Evolutionary conservation across 371 early-diverging fungal genomes (phyloP).

Genomic region (Syncephalastrum racemosum): DNA sequence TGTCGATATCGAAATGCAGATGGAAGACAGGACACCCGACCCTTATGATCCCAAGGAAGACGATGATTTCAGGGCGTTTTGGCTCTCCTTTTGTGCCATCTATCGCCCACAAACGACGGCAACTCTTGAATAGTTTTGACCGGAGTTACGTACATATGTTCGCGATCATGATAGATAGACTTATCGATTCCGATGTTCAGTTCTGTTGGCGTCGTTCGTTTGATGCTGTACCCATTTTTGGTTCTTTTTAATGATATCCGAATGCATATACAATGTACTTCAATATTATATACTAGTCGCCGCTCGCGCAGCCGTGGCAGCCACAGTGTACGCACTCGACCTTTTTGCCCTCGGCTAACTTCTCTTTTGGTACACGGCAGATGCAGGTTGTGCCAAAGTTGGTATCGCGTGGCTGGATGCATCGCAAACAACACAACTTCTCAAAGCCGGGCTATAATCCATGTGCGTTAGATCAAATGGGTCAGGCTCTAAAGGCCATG

Average conservation of each 20-base stretch:
- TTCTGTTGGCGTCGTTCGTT: neutral
- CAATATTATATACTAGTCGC: constrained; percentile 30
- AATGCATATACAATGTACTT: no score
- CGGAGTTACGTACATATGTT: no score
- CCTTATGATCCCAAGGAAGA: constrained; percentile 4
- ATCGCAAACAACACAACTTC: constrained; percentile 96
- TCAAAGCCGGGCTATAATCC: constrained; percentile 88
- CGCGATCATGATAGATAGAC: constrained; percentile 1
- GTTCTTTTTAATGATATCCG: no score
- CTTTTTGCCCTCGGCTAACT: constrained; percentile 84
- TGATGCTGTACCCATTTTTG: no score
- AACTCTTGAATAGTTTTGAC: no score
- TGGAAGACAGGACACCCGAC: constrained; percentile 8
- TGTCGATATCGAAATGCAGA: constrained; percentile 24
- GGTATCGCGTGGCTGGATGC: constrained; percentile 96
- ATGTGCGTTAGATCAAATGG: neutral
- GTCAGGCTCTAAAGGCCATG: neutral
- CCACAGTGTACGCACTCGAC: constrained; percentile 97
- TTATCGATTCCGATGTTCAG: neutral
- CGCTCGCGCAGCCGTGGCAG: constrained; percentile 75
- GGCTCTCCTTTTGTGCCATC: neutral
- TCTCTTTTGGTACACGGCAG: constrained; percentile 95
- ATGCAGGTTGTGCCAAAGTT: constrained; percentile 98
- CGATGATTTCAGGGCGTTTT: constrained; percentile 2
- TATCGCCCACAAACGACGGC: no score